Conservation (phyloP, 2,329 filamentous ascomycete species). For the Alternaria novae-zelandiae region DNA sequence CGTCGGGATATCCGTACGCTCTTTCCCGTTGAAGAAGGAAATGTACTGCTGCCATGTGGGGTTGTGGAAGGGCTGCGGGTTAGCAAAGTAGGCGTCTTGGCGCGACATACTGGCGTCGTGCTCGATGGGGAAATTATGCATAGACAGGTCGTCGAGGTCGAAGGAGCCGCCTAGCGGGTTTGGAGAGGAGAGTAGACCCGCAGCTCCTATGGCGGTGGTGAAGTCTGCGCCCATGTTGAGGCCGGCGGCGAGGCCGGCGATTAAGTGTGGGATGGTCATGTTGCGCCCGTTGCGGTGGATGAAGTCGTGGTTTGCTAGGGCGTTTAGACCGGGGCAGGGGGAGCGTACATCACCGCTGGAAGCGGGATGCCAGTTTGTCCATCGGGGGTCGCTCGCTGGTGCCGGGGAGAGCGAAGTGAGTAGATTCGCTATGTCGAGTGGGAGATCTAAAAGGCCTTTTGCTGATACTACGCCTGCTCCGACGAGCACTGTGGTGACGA, state of each 20-base stretch:
- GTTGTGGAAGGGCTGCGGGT: constrained; percentile 8
- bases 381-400: constrained; percentile 17
- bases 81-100: constrained; percentile 11
- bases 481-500: not conserved
- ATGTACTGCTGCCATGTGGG: constrained; percentile 22
- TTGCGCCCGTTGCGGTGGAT: constrained; percentile 19
- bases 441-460: constrained; percentile 11
- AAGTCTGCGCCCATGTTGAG: constrained; percentile 28
- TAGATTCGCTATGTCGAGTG: constrained; percentile 10
- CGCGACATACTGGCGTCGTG: constrained; percentile 28
- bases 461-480: not conserved
- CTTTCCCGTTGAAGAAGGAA: constrained; percentile 15
- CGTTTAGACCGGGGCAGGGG: constrained; percentile 22
- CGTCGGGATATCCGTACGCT: constrained; percentile 15
- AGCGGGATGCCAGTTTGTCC: constrained; percentile 14
- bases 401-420: constrained; percentile 17
- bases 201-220: constrained; percentile 17
- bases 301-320: constrained; percentile 28
- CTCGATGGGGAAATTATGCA: constrained; percentile 30
- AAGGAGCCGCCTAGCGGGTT: constrained; percentile 23
- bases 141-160: constrained; percentile 20
- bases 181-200: constrained; percentile 18
- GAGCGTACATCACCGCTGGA: constrained; percentile 22
- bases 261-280: constrained; percentile 22
- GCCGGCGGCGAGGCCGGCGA: constrained; percentile 23